phyloP scores from a whole-genome alignment of 2,329 filamentous ascomycete species.

The Apiospora koreana region DNA sequence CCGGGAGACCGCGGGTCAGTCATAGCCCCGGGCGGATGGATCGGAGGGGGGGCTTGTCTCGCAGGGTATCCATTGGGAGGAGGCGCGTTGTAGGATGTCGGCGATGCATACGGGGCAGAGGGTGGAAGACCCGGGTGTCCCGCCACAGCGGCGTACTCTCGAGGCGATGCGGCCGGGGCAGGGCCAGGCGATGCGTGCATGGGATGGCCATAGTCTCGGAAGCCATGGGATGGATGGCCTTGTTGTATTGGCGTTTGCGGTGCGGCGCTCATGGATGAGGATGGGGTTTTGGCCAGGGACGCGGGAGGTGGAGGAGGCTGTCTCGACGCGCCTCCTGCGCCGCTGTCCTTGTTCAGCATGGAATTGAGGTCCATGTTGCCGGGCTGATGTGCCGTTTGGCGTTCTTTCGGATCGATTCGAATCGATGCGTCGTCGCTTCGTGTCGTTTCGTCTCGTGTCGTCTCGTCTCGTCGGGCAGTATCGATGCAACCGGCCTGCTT shows the following conservation, averaged over 20 bases:
- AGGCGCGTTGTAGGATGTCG: conserved; percentile 36
- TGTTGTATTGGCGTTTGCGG: conserved; percentile 41
- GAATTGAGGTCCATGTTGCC: conserved; percentile 51
- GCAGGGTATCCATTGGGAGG: conserved; percentile 42
- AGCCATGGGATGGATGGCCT: conserved; percentile 43
- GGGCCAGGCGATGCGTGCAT: conserved; percentile 45
- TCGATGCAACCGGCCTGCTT: background rate
- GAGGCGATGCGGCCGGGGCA: conserved; percentile 37
- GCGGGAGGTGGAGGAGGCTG: conserved; percentile 26
- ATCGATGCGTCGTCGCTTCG: background rate
- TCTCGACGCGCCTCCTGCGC: conserved; percentile 33
- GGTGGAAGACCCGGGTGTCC: conserved; percentile 28
- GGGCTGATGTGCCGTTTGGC: background rate
- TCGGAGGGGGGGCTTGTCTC: conserved; percentile 35
- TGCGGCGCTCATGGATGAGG: conserved; percentile 28
- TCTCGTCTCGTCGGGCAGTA: background rate
- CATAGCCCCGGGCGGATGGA: conserved; percentile 46
- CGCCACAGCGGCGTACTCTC: conserved; percentile 43
- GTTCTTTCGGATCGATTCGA: background rate
- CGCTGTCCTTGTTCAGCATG: conserved; percentile 54
- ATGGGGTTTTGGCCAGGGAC: conserved; percentile 23
- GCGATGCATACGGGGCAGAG: conserved; percentile 42
- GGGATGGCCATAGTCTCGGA: conserved; percentile 52
- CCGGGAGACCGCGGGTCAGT: conserved; percentile 54
- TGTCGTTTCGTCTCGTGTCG: background rate